phyloP scores from a whole-genome alignment of 805 yeast species.

The Saturnispora serradocipensis region DNA sequence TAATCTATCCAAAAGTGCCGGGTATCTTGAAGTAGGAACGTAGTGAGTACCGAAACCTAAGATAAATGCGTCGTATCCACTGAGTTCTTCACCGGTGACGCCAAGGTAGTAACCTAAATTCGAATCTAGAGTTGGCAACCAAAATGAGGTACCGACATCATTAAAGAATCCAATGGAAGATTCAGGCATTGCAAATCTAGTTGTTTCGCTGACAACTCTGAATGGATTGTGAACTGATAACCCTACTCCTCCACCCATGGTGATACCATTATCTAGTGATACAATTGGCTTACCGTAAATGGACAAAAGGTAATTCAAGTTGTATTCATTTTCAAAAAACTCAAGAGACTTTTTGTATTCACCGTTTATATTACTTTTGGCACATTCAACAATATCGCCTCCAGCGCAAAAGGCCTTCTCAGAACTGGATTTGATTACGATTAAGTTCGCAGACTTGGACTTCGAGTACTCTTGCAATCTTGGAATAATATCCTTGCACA shows the following conservation, averaged over 20 bases:
- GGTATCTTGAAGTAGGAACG: conserved; percentile 57
- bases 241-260: conserved; percentile 98
- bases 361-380: conserved; percentile 43
- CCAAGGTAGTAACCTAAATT: conserved; percentile 81
- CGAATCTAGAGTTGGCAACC: conserved; percentile 73
- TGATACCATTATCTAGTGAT: conserved; percentile 82
- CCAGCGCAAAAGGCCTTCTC: conserved; percentile 87
- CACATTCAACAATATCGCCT: conserved; percentile 86
- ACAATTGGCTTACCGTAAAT: conserved; percentile 83
- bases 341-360: conserved; percentile 41
- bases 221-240: conserved; percentile 84
- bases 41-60: conserved; percentile 89
- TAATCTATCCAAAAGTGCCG: conserved; percentile 55
- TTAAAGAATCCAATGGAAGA: conserved; percentile 94
- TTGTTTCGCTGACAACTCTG: conserved; percentile 85
- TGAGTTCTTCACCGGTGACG: conserved; percentile 70
- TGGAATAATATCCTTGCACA: conserved; percentile 66
- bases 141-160: conserved; percentile 91
- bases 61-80: conserved; percentile 72
- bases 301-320: conserved; percentile 67
- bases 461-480: conserved; percentile 70
- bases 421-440: conserved; percentile 58
- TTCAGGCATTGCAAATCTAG: conserved; percentile 96
- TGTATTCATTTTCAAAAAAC: conserved; percentile 75
- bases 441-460: conserved; percentile 50